Evolutionary conservation across 257 asterid species (phyloP).

Genomic region (Forsythia suspensa): DNA sequence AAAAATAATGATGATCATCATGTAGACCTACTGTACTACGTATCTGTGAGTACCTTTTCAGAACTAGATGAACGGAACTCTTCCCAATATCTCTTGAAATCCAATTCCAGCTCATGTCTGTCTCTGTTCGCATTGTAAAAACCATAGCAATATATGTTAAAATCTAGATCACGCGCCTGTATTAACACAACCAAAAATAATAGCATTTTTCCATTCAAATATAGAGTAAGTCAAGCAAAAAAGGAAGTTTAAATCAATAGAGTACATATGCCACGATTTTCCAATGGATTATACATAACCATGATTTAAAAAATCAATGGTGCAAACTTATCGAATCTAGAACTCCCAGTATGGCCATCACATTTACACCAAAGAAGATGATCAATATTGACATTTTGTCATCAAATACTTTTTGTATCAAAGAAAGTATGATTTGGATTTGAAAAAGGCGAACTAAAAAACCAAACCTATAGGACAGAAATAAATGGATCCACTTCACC

Average conservation of each 20-base stretch:
- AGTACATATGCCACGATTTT: constrained; percentile 7
- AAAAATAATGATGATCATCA: not conserved
- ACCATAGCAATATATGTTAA: constrained; percentile 7
- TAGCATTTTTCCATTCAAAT: not conserved
- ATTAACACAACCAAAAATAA: constrained; percentile 16
- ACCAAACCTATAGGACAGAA: not conserved
- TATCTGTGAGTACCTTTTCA: constrained; percentile 46
- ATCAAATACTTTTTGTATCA: not conserved
- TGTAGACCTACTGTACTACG: constrained; percentile 3
- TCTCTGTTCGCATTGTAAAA: constrained; percentile 37
- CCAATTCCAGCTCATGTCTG: constrained; percentile 91
- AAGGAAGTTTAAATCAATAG: not conserved
- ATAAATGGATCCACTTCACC: not conserved
- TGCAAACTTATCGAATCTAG: not conserved
- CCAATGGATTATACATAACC: not conserved
- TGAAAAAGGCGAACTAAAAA: not conserved
- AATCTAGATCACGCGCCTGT: constrained; percentile 8
- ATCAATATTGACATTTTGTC: not conserved
- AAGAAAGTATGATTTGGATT: not conserved
- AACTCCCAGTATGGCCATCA: not conserved
- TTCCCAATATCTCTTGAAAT: constrained; percentile 97
- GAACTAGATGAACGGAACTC: constrained; percentile 88
- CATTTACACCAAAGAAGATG: not conserved
- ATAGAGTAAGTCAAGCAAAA: constrained; percentile 10
- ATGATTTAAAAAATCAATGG: not conserved